Percentiles rank a stretch among this genome's conserved stretches.
These are phyloP conservation scores for Pochonia chlamydosporia DNA, from an alignment of 2,329 filamentous ascomycete genomes.

Conservation along the genomic window DNA sequence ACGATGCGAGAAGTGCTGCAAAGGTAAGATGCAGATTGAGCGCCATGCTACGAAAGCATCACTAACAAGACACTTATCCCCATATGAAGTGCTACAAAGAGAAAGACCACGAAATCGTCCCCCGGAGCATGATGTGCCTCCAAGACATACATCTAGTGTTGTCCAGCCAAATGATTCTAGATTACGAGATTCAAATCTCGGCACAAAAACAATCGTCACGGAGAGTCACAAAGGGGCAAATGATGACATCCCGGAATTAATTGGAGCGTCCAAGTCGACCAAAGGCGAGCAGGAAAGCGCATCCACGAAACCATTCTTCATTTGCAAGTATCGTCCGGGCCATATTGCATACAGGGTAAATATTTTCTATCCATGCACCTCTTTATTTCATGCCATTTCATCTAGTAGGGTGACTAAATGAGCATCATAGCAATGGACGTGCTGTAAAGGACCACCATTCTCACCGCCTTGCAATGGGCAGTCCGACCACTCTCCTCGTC, in stretches of 20 bases:
- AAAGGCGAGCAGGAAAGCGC: not conserved
- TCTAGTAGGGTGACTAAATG: not conserved
- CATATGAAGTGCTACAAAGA: constrained; percentile 1
- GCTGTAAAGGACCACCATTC: constrained; percentile 19
- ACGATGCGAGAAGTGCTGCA: constrained; percentile 21
- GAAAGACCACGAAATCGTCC: not conserved
- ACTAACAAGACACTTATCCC: not conserved
- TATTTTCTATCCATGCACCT: not conserved
- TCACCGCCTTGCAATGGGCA: constrained; percentile 19
- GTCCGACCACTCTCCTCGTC: constrained; percentile 18
- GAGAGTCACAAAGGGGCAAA: not conserved
- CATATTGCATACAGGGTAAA: constrained; percentile 20
- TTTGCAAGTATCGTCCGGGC: constrained; percentile 24
- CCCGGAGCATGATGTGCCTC: not conserved
- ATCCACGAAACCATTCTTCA: not conserved
- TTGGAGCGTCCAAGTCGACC: not conserved
- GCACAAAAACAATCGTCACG: not conserved
- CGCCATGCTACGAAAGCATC: not conserved
- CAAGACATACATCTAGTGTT: not conserved
- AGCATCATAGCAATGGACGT: constrained; percentile 21
- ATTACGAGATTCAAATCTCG: not conserved
- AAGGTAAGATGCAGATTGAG: constrained; percentile 12
- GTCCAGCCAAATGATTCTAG: not conserved
- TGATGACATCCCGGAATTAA: not conserved
- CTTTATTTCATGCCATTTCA: not conserved